A percentile compares a stretch with the other conserved stretches of the same genome.
These are phyloP conservation scores for Gardenia jasminoides DNA, from an alignment of 257 asterid genomes.

Conservation along the genomic window DNA sequence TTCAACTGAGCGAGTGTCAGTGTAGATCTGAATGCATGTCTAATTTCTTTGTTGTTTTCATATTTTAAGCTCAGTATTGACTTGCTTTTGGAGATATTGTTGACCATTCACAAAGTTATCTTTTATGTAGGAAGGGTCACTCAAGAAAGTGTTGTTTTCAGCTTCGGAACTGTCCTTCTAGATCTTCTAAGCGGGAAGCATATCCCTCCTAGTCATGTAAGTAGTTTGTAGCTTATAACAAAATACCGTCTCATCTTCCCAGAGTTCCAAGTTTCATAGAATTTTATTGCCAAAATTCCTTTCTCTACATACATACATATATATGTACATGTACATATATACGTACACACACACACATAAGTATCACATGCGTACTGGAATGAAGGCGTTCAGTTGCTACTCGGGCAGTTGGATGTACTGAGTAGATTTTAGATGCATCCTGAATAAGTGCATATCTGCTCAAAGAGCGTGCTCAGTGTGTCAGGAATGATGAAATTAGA, in stretches of 20 bases:
- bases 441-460: not conserved
- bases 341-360: too few species aligned
- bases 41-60: not conserved
- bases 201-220: slow-evolving; percentile 96
- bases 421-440: slow-evolving; percentile 1
- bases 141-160: slow-evolving; percentile 94
- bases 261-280: not conserved
- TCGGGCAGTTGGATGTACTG: not conserved
- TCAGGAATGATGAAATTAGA: not conserved
- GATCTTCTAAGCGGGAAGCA: slow-evolving; percentile 99
- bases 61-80: not conserved
- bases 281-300: not conserved
- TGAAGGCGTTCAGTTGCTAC: not conserved
- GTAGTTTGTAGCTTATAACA: slow-evolving; percentile 19
- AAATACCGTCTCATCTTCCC: not conserved
- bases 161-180: slow-evolving; percentile 98
- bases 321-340: too few species aligned
- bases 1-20: not conserved
- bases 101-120: not conserved
- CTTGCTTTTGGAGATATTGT: slow-evolving; percentile 3
- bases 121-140: slow-evolving; percentile 90
- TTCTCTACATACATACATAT: not conserved
- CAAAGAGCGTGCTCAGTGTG: not conserved
- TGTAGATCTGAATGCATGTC: not conserved
- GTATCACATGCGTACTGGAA: not conserved